A percentile compares a stretch with the other conserved stretches of the same genome.
Conservation (phyloP, 352 stramenopile species). For the Aphanomyces euteiches region DNA sequence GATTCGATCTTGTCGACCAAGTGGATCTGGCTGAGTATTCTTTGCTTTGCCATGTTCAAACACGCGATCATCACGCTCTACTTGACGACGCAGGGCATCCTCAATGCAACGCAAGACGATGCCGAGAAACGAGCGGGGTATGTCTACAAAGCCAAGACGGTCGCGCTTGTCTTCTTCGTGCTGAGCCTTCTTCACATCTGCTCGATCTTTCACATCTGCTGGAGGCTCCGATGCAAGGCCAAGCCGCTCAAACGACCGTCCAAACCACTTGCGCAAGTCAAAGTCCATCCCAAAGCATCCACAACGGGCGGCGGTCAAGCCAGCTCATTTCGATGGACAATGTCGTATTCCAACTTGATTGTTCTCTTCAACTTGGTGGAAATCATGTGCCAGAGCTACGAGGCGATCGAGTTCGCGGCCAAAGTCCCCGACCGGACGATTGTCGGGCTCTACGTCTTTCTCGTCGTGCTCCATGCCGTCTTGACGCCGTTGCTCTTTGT, state of each 20-base stretch:
- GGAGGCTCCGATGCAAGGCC: neutral
- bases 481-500: neutral
- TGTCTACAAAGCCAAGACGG: neutral
- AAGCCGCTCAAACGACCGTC: neutral
- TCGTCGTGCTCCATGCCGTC: neutral
- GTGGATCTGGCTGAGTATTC: neutral
- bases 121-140: neutral
- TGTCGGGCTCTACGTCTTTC: neutral
- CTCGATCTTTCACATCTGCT: neutral
- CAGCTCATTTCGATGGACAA: too few relatives aligned
- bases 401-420: neutral
- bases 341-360: too few relatives aligned
- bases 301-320: neutral
- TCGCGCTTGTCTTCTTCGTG: neutral
- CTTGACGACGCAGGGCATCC: neutral
- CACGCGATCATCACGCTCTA: neutral
- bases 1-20: too few relatives aligned
- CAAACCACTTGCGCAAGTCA: neutral
- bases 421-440: neutral
- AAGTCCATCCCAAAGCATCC: neutral
- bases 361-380: neutral
- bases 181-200: neutral
- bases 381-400: neutral
- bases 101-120: neutral
- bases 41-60: neutral